These are phyloP conservation scores for Diaporthe destruens DNA, from an alignment of 2,329 filamentous ascomycete species.

Conservation along the genomic window DNA sequence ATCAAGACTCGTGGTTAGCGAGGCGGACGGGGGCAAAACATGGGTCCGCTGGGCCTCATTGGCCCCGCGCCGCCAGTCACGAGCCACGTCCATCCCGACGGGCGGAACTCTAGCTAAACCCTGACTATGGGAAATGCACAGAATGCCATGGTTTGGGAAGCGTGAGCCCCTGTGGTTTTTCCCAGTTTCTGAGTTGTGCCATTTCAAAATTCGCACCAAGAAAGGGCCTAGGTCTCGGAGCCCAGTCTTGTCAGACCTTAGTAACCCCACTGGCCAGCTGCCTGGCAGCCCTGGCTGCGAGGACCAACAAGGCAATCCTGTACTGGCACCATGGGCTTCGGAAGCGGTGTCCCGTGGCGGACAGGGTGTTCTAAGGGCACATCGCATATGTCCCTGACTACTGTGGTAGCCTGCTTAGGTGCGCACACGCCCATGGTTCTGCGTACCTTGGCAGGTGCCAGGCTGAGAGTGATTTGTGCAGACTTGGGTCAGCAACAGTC, in stretches of 20 bases:
- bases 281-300: neutral
- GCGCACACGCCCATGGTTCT: neutral
- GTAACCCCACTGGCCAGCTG: slow-evolving; percentile 1
- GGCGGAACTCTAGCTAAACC: slow-evolving; percentile 25
- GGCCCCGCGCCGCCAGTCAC: slow-evolving; percentile 24
- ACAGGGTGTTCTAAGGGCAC: slow-evolving; percentile 14
- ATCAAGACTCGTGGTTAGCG: slow-evolving; percentile 29
- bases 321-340: neutral
- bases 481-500: neutral
- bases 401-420: neutral
- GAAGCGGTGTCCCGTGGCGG: slow-evolving; percentile 16
- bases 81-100: slow-evolving; percentile 27
- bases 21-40: slow-evolving; percentile 24
- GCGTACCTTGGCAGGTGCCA: slow-evolving; percentile 3
- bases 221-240: no score
- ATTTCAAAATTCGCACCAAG: slow-evolving; percentile 11
- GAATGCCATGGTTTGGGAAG: slow-evolving; percentile 16
- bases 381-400: slow-evolving; percentile 22
- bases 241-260: slow-evolving; percentile 18
- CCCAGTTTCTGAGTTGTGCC: slow-evolving; percentile 1
- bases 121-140: slow-evolving; percentile 23
- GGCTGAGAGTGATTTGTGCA: neutral
- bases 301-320: slow-evolving; percentile 17
- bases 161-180: slow-evolving; percentile 11
- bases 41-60: slow-evolving; percentile 14